Conservation (phyloP, 75 land plant genomes). For the Ceratopteris richardii region DNA sequence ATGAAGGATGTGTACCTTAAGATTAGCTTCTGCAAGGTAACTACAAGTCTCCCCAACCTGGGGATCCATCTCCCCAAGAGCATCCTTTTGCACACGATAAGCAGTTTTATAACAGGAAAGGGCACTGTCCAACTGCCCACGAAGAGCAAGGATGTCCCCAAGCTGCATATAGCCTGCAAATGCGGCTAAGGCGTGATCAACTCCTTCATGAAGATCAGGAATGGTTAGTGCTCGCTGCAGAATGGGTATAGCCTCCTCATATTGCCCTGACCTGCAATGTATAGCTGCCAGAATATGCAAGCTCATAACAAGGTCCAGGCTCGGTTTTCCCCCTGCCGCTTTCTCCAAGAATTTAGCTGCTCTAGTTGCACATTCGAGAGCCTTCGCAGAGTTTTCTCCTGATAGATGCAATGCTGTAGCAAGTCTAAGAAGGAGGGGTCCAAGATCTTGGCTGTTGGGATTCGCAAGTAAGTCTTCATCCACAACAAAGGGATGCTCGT, state of each 20-base stretch:
- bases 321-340: constrained; percentile 6
- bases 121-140: constrained; percentile 50
- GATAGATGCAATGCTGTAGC: constrained; percentile 26
- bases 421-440: constrained; percentile 27
- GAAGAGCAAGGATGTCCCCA: constrained; percentile 60
- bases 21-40: constrained; percentile 77
- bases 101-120: constrained; percentile 48
- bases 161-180: constrained; percentile 86
- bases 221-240: constrained; percentile 58
- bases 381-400: constrained; percentile 35
- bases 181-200: constrained; percentile 65
- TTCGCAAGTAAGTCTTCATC: constrained; percentile 2
- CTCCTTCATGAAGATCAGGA: constrained; percentile 24
- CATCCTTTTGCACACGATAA: constrained; percentile 48
- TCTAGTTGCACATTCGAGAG: constrained; percentile 26
- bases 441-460: constrained; percentile 5
- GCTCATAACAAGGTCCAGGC: constrained; percentile 72
- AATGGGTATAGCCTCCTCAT: constrained; percentile 64
- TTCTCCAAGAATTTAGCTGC: constrained; percentile 36
- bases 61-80: constrained; percentile 60
- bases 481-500: constrained; percentile 1
- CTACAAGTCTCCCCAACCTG: constrained; percentile 78
- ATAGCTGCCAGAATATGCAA: constrained; percentile 78
- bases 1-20: constrained; percentile 50
- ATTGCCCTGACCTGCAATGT: constrained; percentile 48